Base-by-base conservation (phyloP, 208 protist species). In the Leishmania tropica region DNA sequence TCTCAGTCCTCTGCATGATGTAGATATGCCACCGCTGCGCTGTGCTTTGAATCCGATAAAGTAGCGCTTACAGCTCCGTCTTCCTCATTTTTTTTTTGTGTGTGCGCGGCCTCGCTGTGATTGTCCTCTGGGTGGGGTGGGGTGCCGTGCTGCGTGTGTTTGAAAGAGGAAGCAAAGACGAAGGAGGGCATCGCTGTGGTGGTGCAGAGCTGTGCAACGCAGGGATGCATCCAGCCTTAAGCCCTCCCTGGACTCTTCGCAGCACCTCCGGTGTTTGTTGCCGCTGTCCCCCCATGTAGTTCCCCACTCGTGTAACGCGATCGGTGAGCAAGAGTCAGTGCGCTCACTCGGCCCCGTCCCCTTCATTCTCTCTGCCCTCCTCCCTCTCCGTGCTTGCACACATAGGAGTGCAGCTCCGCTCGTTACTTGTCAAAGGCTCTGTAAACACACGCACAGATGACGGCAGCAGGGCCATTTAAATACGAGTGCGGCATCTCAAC, bases 1-100 rank as follows among this genome's bases (percentile, higher is more conserved):
- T 72, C 21, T 48, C 40, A 17, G 21, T 35, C 45, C 24, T 74
- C n/a, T 35, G 42, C 37, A 13, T 28, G 53, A 73, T 53, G 40
- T 74, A 54, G 72, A 82, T 81, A 35, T 53, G 62, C 51, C 45
- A 77, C 24, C 28, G 70, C 21, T 35, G 40, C 47, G 10, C 45
- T 74, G 17, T 35, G 40, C n/a, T 13, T 53, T 79, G 42, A 13
- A 76, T 74, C 51, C 47, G 83, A 11, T 48, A 45, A 6, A 5
- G 28, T 17, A 3, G 13, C 21, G 51, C 40, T 47, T 58, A 65
- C 37, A 60, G 35, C 2, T 42, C 17, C 31, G 8, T 40, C 35
- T 74, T 51, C 42, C 56, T 53, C 56, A 2, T 53, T 51, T 68
- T 0, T 31, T 31, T 78, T 31, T 53, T 53, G 17, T 0, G 17